A percentile compares a stretch with the other conserved stretches of the same genome.
These are phyloP conservation scores for Pseudozyma pruni DNA, from an alignment of 1,284 basidiomycete genomes.

Conservation along the genomic window DNA sequence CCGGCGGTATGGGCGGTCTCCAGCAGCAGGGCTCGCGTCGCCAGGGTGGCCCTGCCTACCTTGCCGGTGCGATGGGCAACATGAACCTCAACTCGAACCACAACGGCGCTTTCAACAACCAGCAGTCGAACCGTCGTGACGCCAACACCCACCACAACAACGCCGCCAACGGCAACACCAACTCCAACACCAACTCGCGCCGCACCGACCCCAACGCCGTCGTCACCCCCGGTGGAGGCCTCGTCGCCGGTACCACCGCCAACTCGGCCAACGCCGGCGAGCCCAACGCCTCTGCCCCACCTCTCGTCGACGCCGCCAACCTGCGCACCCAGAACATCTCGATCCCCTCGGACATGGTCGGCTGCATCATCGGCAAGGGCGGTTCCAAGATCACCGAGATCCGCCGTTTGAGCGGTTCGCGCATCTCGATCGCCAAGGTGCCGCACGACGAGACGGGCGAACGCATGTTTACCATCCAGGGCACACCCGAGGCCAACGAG, in stretches of 20 bases:
- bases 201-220: slow-evolving; percentile 58
- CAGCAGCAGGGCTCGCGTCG: slow-evolving; percentile 60
- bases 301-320: slow-evolving; percentile 73
- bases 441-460: slow-evolving; percentile 98
- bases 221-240: slow-evolving; percentile 59
- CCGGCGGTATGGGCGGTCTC: slow-evolving; percentile 67
- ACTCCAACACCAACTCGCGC: slow-evolving; percentile 16
- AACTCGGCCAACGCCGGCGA: slow-evolving; percentile 60
- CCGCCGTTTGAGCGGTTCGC: slow-evolving; percentile 91
- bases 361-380: slow-evolving; percentile 81
- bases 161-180: slow-evolving; percentile 2
- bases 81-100: slow-evolving; percentile 30
- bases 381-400: slow-evolving; percentile 99
- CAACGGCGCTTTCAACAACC: slow-evolving; percentile 23
- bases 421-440: slow-evolving; percentile 97
- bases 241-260: slow-evolving; percentile 57
- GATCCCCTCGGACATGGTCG: slow-evolving; percentile 90
- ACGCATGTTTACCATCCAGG: slow-evolving; percentile 98
- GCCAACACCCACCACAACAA: slow-evolving; percentile 12
- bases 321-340: slow-evolving; percentile 98
- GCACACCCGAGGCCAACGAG: slow-evolving; percentile 79
- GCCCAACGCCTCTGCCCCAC: slow-evolving; percentile 47
- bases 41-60: slow-evolving; percentile 67
- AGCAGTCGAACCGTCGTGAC: not conserved
- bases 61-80: slow-evolving; percentile 58